A percentile compares a stretch with the other conserved stretches of the same genome.
phyloP scores from a whole-genome alignment of 192 early-diverging fungal genomes.

The Coemansia sp. region DNA sequence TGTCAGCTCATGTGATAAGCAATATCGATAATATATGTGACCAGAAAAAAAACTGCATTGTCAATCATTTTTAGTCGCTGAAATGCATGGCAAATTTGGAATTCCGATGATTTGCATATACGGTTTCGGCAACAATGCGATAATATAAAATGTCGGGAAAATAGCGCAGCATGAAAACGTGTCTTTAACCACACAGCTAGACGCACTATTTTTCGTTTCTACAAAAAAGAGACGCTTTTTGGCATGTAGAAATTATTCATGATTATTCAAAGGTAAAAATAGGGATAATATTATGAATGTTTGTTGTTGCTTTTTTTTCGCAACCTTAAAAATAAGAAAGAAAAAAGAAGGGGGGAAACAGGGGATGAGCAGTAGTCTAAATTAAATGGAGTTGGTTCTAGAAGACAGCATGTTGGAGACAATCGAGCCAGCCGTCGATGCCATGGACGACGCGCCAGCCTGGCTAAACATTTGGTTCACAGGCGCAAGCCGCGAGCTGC shows the following conservation, averaged over 20 bases:
- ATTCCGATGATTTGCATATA: constrained; percentile 6
- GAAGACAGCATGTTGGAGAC: constrained; percentile 43
- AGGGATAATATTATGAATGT: too few species aligned
- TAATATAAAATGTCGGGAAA: constrained; percentile 3
- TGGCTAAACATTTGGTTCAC: constrained; percentile 43
- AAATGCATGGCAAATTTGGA: constrained; percentile 5
- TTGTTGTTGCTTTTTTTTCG: too few species aligned
- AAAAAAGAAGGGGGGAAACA: constrained; percentile 23
- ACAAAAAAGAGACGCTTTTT: neutral
- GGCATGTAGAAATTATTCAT: neutral
- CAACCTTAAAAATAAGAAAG: constrained; percentile 10
- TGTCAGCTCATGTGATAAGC: constrained; percentile 1
- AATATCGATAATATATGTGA: neutral
- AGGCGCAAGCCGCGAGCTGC: constrained; percentile 34
- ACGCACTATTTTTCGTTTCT: neutral
- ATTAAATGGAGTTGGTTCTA: constrained; percentile 44
- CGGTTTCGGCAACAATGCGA: neutral
- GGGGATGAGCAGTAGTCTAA: constrained; percentile 2
- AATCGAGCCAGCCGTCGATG: constrained; percentile 30
- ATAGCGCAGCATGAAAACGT: neutral
- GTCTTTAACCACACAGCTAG: neutral
- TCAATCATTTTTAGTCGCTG: constrained; percentile 7
- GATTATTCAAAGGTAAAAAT: neutral
- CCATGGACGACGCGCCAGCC: constrained; percentile 11
- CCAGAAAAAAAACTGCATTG: too few species aligned